Evolutionary conservation across 805 yeast genomes (phyloP), one percentile per base, ranked within the genome.

Genomic region (Zygosaccharomyces bailii): DNA sequence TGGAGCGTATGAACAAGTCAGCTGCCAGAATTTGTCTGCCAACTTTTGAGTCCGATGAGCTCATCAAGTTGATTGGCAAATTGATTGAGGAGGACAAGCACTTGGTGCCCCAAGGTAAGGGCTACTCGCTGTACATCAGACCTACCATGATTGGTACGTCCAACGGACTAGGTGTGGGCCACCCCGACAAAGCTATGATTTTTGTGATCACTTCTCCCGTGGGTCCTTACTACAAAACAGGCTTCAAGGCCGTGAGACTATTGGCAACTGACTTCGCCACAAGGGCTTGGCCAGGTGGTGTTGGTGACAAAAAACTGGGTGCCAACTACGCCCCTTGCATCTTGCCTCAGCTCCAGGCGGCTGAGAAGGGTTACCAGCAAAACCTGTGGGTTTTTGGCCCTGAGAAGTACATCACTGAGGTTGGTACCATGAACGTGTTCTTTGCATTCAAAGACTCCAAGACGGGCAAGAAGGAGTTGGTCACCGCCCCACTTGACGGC

Each of bases 231-330:
- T 88, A 85, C 71, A 76, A 84, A 60, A 85, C 96, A 14, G 97
- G 98, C 14, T 91, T 91, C 80, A 89, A 90, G 71, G 96, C 98
- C 33, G 96, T 93, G 43, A 75, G 79, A 50, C 76, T 93, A 53
- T 96, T 91, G 71, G 97, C 98, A 54, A 90, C 96, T 27, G 96
- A 88, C 64, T 82, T 86, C 57, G 96, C 96, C 40, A 90, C 90
- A 25, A 86, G 99, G 73, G 98, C 99, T 23, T 91, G 98, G 98
- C 98, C 98, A 63, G 96, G 96, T 61, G 99, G 98, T 68, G 89
- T 82, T 57, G 99, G 99, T 70, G 85, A 91, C 79, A 84, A 80
- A 69, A 91, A 91, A 71, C 79, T 91, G 60, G 99, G 99, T 68
- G 97, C 96, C 50, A 91, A 91, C 75, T 91, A 91, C 64, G 99